Evolutionary conservation across 805 yeast species (phyloP).

Genomic region (Candida coleopterorum): DNA sequence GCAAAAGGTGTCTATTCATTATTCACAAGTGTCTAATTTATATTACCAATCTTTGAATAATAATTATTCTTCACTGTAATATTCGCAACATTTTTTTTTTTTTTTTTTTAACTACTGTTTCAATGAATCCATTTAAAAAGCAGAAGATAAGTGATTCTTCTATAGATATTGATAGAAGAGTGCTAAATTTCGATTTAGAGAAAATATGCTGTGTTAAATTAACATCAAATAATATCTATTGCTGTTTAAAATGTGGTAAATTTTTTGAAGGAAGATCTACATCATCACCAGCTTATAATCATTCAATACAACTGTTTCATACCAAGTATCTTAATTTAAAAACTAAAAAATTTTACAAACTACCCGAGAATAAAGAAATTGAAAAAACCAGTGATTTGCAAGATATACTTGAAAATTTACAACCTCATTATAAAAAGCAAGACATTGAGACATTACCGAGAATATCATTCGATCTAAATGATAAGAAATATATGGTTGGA

Average conservation of each 20-base stretch:
- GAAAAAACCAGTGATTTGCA: conserved; percentile 21
- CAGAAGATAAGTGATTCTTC: background rate
- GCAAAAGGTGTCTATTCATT: conserved; percentile 72
- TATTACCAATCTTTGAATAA: no score
- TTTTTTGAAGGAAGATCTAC: conserved; percentile 64
- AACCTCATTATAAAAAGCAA: conserved; percentile 43
- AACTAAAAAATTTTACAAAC: conserved; percentile 44
- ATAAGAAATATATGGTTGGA: conserved; percentile 52
- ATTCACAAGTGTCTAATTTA: conserved; percentile 50
- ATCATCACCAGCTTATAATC: conserved; percentile 63
- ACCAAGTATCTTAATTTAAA: conserved; percentile 57
- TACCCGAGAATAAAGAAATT: conserved; percentile 58
- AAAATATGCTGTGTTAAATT: conserved; percentile 62
- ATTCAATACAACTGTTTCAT: conserved; percentile 59
- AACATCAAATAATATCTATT: conserved; percentile 57
- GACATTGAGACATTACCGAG: conserved; percentile 27
- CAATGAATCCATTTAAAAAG: conserved; percentile 1
- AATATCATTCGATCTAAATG: conserved; percentile 38
- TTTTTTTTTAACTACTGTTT: no score
- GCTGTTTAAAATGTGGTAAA: conserved; percentile 71
- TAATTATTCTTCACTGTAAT: no score
- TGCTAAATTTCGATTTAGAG: conserved; percentile 66
- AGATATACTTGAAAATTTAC: conserved; percentile 49
- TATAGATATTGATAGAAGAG: conserved; percentile 29
- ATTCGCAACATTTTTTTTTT: no score